These are phyloP conservation scores for Colletotrichum cereale DNA, from an alignment of 2,329 filamentous ascomycete species.

Conservation along the genomic window DNA sequence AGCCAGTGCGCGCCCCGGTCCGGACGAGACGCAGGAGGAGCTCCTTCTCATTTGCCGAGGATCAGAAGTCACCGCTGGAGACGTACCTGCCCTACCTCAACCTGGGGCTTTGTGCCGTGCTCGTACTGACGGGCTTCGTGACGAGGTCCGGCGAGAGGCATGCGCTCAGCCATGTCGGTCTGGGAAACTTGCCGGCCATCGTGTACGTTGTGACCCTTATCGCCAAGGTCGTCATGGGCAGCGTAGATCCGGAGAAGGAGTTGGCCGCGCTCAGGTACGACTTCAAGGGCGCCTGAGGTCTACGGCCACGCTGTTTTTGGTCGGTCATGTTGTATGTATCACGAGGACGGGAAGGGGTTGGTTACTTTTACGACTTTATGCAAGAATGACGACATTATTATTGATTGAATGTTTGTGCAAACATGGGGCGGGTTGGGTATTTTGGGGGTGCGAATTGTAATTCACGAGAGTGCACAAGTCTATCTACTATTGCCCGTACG, in stretches of 20 bases:
- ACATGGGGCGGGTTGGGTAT: neutral
- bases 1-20: conserved; percentile 8
- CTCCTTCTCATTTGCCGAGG: conserved; percentile 41
- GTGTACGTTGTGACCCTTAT: conserved; percentile 72
- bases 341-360: neutral
- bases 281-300: conserved; percentile 72
- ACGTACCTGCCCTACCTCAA: conserved; percentile 73
- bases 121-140: conserved; percentile 60
- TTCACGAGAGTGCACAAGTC: conserved; percentile 23
- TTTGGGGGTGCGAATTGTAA: neutral
- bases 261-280: conserved; percentile 72
- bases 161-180: conserved; percentile 55
- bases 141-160: conserved; percentile 46
- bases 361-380: conserved; percentile 30
- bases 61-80: conserved; percentile 61
- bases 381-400: conserved; percentile 11
- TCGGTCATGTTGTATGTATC: neutral
- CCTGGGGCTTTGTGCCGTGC: conserved; percentile 64
- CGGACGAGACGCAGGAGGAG: conserved; percentile 36
- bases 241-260: conserved; percentile 76
- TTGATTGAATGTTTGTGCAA: neutral
- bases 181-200: conserved; percentile 65
- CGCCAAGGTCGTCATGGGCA: conserved; percentile 74
- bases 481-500: conserved; percentile 22
- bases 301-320: neutral